A percentile compares a stretch with the other conserved stretches of the same genome.
Conservation (phyloP, 2,329 filamentous ascomycete genomes). For the Sarocladium oryzae region DNA sequence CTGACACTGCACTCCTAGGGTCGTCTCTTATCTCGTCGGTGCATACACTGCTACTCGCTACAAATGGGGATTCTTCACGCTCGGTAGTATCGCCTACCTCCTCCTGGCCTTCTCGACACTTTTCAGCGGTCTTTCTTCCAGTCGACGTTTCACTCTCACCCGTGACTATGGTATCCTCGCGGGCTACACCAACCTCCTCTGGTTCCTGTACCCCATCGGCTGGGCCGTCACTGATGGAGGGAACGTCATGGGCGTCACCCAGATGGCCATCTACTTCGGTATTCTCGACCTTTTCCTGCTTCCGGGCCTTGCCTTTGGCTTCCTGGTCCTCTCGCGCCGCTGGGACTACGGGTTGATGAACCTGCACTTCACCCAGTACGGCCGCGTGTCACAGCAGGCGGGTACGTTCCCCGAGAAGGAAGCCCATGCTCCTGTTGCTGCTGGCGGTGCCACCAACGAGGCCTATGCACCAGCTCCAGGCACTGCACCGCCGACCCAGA, state of each 20-base stretch:
- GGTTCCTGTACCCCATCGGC: constrained; percentile 53
- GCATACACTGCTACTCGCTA: constrained; percentile 43
- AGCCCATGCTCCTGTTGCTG: not conserved
- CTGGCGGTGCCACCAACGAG: not conserved
- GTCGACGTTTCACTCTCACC: constrained; percentile 33
- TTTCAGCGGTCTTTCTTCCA: constrained; percentile 28
- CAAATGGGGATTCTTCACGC: constrained; percentile 53
- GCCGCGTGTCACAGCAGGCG: constrained; percentile 31
- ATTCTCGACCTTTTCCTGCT: constrained; percentile 43
- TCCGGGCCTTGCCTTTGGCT: constrained; percentile 34
- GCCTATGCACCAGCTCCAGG: not conserved
- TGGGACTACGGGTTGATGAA: constrained; percentile 48
- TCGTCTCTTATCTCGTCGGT: constrained; percentile 42
- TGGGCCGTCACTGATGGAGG: constrained; percentile 46
- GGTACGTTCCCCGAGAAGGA: constrained; percentile 1
- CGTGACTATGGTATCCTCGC: constrained; percentile 39
- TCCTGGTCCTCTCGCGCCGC: constrained; percentile 35
- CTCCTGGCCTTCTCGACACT: constrained; percentile 40
- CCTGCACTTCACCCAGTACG: constrained; percentile 49
- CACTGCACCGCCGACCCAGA: not conserved
- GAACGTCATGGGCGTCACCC: constrained; percentile 40
- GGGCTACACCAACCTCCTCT: constrained; percentile 43
- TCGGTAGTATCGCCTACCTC: constrained; percentile 41
- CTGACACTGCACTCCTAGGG: constrained; percentile 13
- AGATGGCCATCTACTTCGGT: constrained; percentile 45